Evolutionary conservation across 805 yeast species (phyloP).

Genomic region (Candida argentea): DNA sequence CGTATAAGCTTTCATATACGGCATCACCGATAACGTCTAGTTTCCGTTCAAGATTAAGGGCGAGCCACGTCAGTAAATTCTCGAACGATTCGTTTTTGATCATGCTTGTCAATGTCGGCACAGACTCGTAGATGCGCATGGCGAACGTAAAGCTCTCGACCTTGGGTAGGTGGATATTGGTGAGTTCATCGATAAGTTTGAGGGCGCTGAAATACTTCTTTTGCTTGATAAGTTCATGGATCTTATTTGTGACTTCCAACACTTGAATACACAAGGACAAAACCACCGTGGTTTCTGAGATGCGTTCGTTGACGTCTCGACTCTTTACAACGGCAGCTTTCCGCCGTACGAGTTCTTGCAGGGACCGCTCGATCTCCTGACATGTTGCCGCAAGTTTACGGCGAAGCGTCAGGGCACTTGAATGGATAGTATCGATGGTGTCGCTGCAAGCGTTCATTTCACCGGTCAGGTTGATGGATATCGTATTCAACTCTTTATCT

Average conservation of each 20-base stretch:
- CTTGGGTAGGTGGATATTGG: conserved; percentile 56
- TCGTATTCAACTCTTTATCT: conserved; percentile 51
- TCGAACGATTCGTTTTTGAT: conserved; percentile 69
- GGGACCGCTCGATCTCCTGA: conserved; percentile 50
- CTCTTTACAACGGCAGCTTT: conserved; percentile 50
- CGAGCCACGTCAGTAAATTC: conserved; percentile 54
- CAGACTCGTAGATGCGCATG: conserved; percentile 58
- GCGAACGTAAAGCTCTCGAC: conserved; percentile 70
- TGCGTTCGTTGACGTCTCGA: conserved; percentile 55
- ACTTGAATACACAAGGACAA: conserved; percentile 70
- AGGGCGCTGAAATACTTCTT: conserved; percentile 79
- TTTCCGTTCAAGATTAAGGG: conserved; percentile 51
- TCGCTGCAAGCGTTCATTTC: conserved; percentile 51
- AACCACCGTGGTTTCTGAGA: conserved; percentile 61
- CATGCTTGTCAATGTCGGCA: conserved; percentile 64
- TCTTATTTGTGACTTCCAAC: conserved; percentile 75
- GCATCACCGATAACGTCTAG: conserved; percentile 47
- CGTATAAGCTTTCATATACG: conserved; percentile 42
- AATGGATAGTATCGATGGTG: conserved; percentile 52
- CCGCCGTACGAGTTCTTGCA: conserved; percentile 50
- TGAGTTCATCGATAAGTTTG: conserved; percentile 68
- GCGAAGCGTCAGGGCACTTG: conserved; percentile 45
- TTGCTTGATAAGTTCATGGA: conserved; percentile 67
- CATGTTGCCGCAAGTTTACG: conserved; percentile 48
- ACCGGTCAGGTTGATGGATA: conserved; percentile 51